Conservation (phyloP, 148 eudicot genomes). For the Bassia scoparia region DNA sequence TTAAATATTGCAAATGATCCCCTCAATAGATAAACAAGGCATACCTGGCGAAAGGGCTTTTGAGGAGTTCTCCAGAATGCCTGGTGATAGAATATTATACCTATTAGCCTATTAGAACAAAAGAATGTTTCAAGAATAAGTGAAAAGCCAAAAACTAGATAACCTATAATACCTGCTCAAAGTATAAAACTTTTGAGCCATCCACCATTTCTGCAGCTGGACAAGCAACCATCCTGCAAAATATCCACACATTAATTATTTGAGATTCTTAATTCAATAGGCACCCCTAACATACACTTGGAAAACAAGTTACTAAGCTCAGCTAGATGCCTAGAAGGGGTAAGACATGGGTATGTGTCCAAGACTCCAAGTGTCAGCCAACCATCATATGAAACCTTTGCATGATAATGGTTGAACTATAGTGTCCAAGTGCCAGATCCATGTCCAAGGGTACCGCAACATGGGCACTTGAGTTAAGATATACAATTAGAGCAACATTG, state of each 20-base stretch:
- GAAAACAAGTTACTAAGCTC: too few species aligned
- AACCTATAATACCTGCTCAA: slow-evolving; percentile 58
- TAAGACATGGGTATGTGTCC: too few species aligned
- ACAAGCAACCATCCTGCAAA: slow-evolving; percentile 76
- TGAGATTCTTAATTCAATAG: not conserved
- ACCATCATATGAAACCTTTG: too few species aligned
- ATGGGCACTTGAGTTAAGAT: too few species aligned
- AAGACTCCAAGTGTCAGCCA: too few species aligned
- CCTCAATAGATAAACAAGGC: not conserved
- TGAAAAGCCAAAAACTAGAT: slow-evolving; percentile 1
- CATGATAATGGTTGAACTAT: too few species aligned
- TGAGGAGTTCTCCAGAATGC: slow-evolving; percentile 98
- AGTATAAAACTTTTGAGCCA: slow-evolving; percentile 81
- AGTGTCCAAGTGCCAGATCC: too few species aligned
- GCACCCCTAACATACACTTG: not conserved
- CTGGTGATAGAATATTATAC: slow-evolving; percentile 38
- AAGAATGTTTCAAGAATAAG: not conserved
- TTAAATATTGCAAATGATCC: not conserved
- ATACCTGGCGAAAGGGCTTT: slow-evolving; percentile 95
- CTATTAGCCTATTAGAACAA: not conserved
- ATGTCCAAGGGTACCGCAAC: too few species aligned
- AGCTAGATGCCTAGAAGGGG: too few species aligned
- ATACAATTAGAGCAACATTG: too few species aligned
- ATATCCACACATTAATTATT: not conserved
- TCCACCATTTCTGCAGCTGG: slow-evolving; percentile 97